Base-by-base conservation (phyloP, 108 stramenopile species). In the Stephanodiscus triporus region DNA sequence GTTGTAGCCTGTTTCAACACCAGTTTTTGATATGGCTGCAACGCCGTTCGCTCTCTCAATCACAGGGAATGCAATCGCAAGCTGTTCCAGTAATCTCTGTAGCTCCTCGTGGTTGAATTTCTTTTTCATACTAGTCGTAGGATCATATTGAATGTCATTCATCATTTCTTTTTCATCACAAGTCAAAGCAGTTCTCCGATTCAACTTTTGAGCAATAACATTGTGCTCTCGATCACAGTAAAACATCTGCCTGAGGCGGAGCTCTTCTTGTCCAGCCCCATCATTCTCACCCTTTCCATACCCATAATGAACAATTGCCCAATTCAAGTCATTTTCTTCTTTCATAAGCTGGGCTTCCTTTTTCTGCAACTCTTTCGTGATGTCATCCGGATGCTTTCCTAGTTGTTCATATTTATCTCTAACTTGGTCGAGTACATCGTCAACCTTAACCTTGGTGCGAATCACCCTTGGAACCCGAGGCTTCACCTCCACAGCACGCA, bases 401-500 rank as follows among this genome's bases (percentile, higher is more conserved):
- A 70, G 6, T 7, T 42, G 32, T 26, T 68, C 56, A 8, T 65
- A n/a, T 17, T 30, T 27, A 76, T 76, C 45, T 53, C 54, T 81
- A 13, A 72, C 9, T 0, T 26, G 42, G 42, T 61, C 29, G 13
- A 76, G 13, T 29, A 71, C 69, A 48, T 62, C 60, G 7, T 22
- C 76, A 3, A 64, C 47, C 22, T 16, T 70, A 22, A 26, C 43
- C 54, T 6, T 54, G 75, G 30, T 38, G 23, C 8, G 63, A 54
- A 71, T 43, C 9, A 76, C 13, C 19, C 47, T 50, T 17, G 80
- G 68, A 19, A 71, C 34, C 27, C 63, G 63, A 36, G 80, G 80
- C 47, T 60, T 77, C 6, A 82, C 81, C 68, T 82, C 76, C 9
- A 78, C 81, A 16, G 76, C 76, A 51, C 81, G 71, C 17, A 82